Evolutionary conservation across 371 early-diverging fungal species (phyloP).

Genomic region (Actinomortierella ambigua): DNA sequence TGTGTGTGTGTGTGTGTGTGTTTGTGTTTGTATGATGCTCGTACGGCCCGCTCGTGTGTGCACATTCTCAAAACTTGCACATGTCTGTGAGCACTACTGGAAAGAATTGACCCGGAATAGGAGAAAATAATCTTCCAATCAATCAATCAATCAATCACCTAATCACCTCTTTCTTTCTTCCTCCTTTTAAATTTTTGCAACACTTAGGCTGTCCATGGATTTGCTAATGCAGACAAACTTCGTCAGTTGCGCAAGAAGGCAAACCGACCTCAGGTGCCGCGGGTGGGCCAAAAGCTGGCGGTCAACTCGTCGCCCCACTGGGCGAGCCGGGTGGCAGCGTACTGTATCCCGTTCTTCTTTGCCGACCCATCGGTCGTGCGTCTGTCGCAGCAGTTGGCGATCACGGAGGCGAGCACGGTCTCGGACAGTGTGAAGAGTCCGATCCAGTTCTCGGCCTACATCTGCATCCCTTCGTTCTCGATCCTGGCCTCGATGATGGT

Average conservation of each 20-base stretch:
- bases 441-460: conserved; percentile 64
- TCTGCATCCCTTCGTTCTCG: conserved; percentile 58
- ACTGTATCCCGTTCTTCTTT: conserved; percentile 63
- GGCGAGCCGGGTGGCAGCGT: conserved; percentile 56
- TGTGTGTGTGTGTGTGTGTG: no score
- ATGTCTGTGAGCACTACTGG: no score
- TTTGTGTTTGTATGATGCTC: no score
- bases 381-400: conserved; percentile 57
- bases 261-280: conserved; percentile 52
- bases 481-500: conserved; percentile 40
- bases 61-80: no score
- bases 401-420: conserved; percentile 31
- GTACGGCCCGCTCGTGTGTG: no score
- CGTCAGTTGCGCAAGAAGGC: conserved; percentile 60
- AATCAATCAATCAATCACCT: no score
- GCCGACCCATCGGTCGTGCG: conserved; percentile 65
- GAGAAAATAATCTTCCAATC: no score
- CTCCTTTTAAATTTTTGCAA: no score
- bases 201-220: conserved; percentile 55
- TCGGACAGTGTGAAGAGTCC: conserved; percentile 45
- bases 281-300: conserved; percentile 49
- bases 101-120: no score
- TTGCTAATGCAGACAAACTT: conserved; percentile 56
- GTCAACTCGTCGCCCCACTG: conserved; percentile 50
- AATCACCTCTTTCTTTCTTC: no score